These are phyloP conservation scores for Phialemonium atrogriseum DNA, from an alignment of 2,329 filamentous ascomycete species.

Conservation along the genomic window DNA sequence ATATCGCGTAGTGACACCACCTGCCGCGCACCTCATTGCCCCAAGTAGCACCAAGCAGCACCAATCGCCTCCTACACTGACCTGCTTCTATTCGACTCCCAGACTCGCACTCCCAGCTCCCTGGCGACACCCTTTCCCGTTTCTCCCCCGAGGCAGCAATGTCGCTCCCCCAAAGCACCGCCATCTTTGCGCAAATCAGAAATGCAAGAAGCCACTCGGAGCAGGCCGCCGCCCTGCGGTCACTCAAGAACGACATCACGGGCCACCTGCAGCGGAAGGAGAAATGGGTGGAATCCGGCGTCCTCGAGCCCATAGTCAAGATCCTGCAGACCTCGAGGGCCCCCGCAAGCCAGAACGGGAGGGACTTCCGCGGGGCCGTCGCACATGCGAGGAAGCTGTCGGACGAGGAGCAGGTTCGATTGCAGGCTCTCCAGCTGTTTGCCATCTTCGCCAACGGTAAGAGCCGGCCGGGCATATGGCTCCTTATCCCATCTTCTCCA, in stretches of 20 bases:
- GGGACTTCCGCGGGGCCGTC: conserved; percentile 25
- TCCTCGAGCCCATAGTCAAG: conserved; percentile 50
- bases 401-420: conserved; percentile 58
- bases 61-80: too few relatives aligned
- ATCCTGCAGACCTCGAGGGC: conserved; percentile 31
- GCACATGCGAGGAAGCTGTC: conserved; percentile 32
- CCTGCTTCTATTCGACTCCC: too few relatives aligned
- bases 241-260: conserved; percentile 81
- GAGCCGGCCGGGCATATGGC: conserved; percentile 11
- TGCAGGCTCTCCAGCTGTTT: conserved; percentile 79
- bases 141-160: conserved; percentile 26
- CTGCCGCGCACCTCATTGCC: too few relatives aligned
- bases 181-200: conserved; percentile 49
- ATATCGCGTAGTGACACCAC: too few relatives aligned
- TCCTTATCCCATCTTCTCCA: background rate
- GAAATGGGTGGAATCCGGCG: conserved; percentile 61
- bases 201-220: conserved; percentile 43
- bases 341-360: conserved; percentile 26
- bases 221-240: conserved; percentile 54
- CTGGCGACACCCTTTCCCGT: too few relatives aligned
- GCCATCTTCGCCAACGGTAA: conserved; percentile 78
- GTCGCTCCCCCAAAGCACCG: conserved; percentile 43
- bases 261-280: conserved; percentile 86
- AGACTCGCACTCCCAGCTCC: too few relatives aligned
- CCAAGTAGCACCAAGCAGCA: too few relatives aligned